These are phyloP conservation scores for Phytophthora constricta DNA, from an alignment of 352 stramenopile species.

Conservation along the genomic window DNA sequence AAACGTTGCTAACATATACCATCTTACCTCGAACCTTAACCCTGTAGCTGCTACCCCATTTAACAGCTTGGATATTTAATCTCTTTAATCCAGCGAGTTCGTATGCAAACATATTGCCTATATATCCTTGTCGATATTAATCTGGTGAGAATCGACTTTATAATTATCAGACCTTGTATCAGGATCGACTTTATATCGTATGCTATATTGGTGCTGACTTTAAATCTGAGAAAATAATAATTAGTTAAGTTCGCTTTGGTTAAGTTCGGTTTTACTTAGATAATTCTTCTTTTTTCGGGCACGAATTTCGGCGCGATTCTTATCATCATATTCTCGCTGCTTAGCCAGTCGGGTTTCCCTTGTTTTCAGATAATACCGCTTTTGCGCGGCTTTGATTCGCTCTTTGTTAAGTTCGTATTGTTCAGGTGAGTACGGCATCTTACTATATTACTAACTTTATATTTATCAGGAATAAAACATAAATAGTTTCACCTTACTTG, in stretches of 20 bases:
- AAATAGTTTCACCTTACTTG: neutral
- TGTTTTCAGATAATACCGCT: neutral
- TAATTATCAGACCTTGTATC: neutral
- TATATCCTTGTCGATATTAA: neutral
- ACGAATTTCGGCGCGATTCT: neutral
- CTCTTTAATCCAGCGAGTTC: neutral
- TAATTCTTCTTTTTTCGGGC: neutral
- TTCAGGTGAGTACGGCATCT: neutral
- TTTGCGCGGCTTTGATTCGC: neutral
- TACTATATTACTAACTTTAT: neutral
- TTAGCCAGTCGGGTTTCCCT: neutral
- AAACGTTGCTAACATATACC: constrained; percentile 1
- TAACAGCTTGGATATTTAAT: constrained; percentile 1
- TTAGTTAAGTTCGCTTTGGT: neutral
- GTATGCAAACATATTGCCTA: neutral
- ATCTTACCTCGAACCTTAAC: constrained; percentile 1
- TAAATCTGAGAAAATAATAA: neutral
- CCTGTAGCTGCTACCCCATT: neutral
- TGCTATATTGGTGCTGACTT: neutral
- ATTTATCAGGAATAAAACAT: neutral
- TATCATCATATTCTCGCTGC: neutral
- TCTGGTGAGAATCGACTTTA: neutral
- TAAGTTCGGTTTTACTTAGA: neutral
- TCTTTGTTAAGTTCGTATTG: neutral
- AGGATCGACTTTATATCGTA: neutral